phyloP scores from a whole-genome alignment of 371 early-diverging fungal species.

The Batkoa obscura region DNA sequence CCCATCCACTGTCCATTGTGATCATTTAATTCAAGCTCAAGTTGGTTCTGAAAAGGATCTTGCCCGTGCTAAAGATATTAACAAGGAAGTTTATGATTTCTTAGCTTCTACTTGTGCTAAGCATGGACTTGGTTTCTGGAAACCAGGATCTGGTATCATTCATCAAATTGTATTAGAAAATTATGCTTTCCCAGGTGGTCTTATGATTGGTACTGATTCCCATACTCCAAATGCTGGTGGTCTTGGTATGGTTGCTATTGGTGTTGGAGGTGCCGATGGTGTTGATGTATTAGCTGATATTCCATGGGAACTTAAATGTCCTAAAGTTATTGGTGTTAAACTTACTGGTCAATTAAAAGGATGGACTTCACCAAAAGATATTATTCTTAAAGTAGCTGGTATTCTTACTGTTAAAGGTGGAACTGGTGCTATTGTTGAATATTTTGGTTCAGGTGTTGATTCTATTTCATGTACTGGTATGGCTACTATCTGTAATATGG shows the following conservation, averaged over 20 bases:
- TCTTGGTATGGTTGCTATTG: constrained; percentile 78
- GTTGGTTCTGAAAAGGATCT: constrained; percentile 69
- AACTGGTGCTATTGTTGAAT: constrained; percentile 80
- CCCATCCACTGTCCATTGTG: constrained; percentile 90
- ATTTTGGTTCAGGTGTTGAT: constrained; percentile 75
- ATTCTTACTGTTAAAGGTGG: constrained; percentile 78
- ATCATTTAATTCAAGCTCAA: constrained; percentile 91
- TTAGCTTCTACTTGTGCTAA: constrained; percentile 69
- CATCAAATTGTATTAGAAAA: constrained; percentile 96
- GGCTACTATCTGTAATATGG: constrained; percentile 94
- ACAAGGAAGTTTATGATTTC: constrained; percentile 92
- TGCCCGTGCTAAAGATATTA: constrained; percentile 65
- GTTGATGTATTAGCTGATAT: constrained; percentile 88
- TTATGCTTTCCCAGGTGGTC: constrained; percentile 93
- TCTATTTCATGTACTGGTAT: constrained; percentile 80
- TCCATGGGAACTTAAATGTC: constrained; percentile 87
- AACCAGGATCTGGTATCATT: constrained; percentile 94
- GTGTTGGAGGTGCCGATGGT: constrained; percentile 91
- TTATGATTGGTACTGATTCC: constrained; percentile 90
- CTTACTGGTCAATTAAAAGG: constrained; percentile 65
- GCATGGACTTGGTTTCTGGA: constrained; percentile 93
- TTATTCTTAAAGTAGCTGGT: constrained; percentile 74
- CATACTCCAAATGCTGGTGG: constrained; percentile 78
- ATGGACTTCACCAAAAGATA: constrained; percentile 87
- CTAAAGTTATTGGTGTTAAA: constrained; percentile 84